Conservation (phyloP, 495 filamentous ascomycete genomes). For the Acidiella bohemica region DNA sequence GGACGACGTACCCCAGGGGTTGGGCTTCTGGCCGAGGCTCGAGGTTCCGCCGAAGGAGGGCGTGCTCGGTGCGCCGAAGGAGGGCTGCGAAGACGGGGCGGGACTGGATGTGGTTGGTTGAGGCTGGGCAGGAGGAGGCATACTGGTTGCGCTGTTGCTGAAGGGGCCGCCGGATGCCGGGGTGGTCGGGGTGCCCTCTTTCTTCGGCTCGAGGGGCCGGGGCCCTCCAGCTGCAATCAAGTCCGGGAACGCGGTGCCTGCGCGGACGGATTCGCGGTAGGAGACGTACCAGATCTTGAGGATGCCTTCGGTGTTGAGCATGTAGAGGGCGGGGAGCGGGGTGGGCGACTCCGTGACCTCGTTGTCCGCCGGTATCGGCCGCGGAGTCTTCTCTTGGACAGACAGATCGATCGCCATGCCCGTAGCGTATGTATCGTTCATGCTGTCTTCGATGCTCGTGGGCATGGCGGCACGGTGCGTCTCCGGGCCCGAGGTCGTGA, state of each 20-base stretch:
- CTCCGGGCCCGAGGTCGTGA: constrained; percentile 55
- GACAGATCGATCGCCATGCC: constrained; percentile 75
- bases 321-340: constrained; percentile 74
- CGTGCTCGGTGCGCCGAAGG: constrained; percentile 14
- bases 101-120: constrained; percentile 1
- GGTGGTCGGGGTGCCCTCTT: constrained; percentile 1
- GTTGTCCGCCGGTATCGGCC: constrained; percentile 59
- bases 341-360: constrained; percentile 62
- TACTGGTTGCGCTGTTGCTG: too few species aligned
- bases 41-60: constrained; percentile 22
- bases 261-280: constrained; percentile 71
- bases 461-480: constrained; percentile 64
- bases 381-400: constrained; percentile 57
- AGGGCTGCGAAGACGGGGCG: constrained; percentile 13
- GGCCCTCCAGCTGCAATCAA: constrained; percentile 38
- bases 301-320: constrained; percentile 80
- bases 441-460: constrained; percentile 32
- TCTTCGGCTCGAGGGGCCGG: constrained; percentile 9
- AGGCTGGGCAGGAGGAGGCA: constrained; percentile 9
- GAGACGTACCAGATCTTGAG: constrained; percentile 81
- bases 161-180: too few species aligned
- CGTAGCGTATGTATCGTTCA: constrained; percentile 61
- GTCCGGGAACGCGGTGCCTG: constrained; percentile 56
- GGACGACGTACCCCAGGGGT: constrained; percentile 15
- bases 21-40: constrained; percentile 12